Evolutionary conservation across 2,329 filamentous ascomycete genomes (phyloP).

Genomic region (Aureobasidium zeae): DNA sequence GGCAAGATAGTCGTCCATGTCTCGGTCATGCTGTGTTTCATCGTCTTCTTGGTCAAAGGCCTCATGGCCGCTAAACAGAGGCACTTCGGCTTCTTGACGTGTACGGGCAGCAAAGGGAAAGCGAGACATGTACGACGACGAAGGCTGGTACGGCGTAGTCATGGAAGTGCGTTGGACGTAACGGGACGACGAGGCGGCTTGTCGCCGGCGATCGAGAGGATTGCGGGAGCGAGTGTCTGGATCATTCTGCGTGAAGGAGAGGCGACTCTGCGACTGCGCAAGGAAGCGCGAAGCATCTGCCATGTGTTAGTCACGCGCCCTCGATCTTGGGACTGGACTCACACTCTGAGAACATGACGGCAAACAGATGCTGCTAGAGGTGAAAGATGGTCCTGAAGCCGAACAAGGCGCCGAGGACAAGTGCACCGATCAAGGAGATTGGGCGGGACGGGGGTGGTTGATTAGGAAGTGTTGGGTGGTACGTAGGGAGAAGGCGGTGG

Average conservation of each 20-base stretch:
- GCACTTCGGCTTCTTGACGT: slow-evolving; percentile 59
- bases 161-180: slow-evolving; percentile 42
- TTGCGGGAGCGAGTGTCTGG: slow-evolving; percentile 35
- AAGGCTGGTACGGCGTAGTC: slow-evolving; percentile 70
- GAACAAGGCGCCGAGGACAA: background rate
- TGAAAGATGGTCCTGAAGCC: background rate
- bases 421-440: too few species aligned
- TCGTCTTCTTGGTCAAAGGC: slow-evolving; percentile 91
- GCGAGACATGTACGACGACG: slow-evolving; percentile 58
- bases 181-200: slow-evolving; percentile 36
- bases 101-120: slow-evolving; percentile 74
- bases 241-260: slow-evolving; percentile 56
- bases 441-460: too few species aligned
- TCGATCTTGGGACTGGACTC: slow-evolving; percentile 34
- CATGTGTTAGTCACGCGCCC: slow-evolving; percentile 37
- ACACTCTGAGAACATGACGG: slow-evolving; percentile 81
- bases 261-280: slow-evolving; percentile 86
- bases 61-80: slow-evolving; percentile 86
- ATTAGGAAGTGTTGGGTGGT: too few species aligned
- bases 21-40: slow-evolving; percentile 78
- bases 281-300: slow-evolving; percentile 93
- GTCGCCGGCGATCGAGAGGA: slow-evolving; percentile 40
- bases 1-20: slow-evolving; percentile 89
- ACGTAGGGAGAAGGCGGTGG: too few species aligned
- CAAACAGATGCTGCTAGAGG: background rate